Percentiles rank a stretch among this genome's conserved stretches.
Conservation (phyloP, 345 rosid genomes). For the Psidium guajava region DNA sequence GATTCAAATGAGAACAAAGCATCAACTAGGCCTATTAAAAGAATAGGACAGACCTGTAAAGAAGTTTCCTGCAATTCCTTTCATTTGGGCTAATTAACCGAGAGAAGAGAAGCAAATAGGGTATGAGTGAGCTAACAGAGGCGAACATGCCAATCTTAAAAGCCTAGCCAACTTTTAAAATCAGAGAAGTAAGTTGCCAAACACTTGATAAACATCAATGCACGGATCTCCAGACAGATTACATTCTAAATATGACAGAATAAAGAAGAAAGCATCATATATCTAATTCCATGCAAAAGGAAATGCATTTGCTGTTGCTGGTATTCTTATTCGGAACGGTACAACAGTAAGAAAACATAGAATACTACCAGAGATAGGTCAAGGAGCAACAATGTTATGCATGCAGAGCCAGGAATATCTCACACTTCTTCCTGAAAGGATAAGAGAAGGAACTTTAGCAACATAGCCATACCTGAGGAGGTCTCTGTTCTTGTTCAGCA, state of each 20-base stretch:
- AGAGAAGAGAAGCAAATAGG: background rate
- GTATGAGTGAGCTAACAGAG: background rate
- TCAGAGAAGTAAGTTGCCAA: background rate
- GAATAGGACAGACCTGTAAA: background rate
- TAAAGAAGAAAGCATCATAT: background rate
- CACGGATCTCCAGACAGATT: background rate
- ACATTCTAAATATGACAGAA: background rate
- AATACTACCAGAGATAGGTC: background rate
- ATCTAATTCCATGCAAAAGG: background rate
- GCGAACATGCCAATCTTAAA: background rate
- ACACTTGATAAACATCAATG: background rate
- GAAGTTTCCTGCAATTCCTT: background rate
- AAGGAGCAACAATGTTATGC: background rate
- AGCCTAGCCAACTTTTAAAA: background rate
- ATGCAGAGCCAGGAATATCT: background rate
- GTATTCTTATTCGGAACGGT: background rate
- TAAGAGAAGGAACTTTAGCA: background rate
- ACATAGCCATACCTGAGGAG: constrained; percentile 21
- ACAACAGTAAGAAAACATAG: background rate
- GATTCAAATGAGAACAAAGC: background rate
- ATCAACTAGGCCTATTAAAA: background rate
- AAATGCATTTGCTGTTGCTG: background rate
- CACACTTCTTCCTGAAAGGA: background rate
- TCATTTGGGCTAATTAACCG: background rate
- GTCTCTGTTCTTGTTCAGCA: constrained; percentile 1